Conservation (phyloP, 306 rosid species). For the Ochetophila trinervis region DNA sequence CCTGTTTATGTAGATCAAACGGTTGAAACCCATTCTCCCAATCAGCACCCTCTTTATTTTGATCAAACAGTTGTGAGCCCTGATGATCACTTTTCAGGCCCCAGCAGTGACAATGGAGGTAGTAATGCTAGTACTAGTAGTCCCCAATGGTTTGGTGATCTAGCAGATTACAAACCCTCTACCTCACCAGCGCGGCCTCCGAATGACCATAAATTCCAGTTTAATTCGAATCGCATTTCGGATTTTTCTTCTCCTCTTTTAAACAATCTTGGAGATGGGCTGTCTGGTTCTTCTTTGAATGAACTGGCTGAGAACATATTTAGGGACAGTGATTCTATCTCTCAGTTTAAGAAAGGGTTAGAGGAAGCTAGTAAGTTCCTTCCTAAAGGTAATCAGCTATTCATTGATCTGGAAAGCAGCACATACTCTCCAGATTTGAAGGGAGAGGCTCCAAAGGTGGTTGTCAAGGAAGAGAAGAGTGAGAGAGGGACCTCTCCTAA, state of each 20-base stretch:
- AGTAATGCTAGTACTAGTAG: conserved; percentile 21
- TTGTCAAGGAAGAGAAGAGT: conserved; percentile 23
- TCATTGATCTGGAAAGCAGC: conserved; percentile 39
- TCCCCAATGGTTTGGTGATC: conserved; percentile 22
- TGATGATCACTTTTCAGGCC: conserved; percentile 16
- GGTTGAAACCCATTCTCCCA: conserved; percentile 22
- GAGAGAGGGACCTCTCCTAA: conserved; percentile 35
- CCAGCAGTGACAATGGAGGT: conserved; percentile 17
- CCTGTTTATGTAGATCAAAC: conserved; percentile 9
- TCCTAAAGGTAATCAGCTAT: conserved; percentile 44
- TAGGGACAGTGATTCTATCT: conserved; percentile 52
- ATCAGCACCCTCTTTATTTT: conserved; percentile 9
- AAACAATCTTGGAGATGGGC: conserved; percentile 30
- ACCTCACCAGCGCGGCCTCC: conserved; percentile 32
- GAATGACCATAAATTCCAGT: conserved; percentile 23
- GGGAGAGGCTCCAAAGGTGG: conserved; percentile 13
- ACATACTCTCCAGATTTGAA: conserved; percentile 19
- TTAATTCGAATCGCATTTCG: conserved; percentile 24
- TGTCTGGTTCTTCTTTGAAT: conserved; percentile 32
- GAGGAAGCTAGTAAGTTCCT: conserved; percentile 95
- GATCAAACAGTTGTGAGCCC: conserved; percentile 27
- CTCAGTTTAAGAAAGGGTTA: conserved; percentile 66
- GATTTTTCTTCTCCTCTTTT: conserved; percentile 20
- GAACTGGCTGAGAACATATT: conserved; percentile 67
- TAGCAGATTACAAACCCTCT: conserved; percentile 38